Base-by-base conservation (phyloP, 1,284 basidiomycete species). In the Inonotus hispidus region DNA sequence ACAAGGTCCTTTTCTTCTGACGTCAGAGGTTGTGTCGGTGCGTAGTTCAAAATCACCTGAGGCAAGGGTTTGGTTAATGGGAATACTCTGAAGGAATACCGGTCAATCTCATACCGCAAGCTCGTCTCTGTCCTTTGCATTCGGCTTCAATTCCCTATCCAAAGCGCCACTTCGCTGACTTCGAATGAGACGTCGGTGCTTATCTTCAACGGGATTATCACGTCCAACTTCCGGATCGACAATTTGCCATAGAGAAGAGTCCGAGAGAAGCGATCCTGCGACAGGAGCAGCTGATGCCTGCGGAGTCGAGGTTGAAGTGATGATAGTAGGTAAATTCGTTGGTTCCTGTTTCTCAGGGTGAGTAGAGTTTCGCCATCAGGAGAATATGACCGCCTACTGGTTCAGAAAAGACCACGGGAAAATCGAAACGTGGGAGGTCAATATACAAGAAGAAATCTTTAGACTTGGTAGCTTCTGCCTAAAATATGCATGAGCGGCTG, bases 181-280 rank as follows among this genome's bases (percentile, higher is more conserved):
- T 61, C 97, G 89, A 59, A 98, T 91, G 1, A 99, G 81, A 8
- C 96, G 84, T 38, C 96, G 85, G 70, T 98, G 95, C 70, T 99
- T 99, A 69, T 95, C 93, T 71, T 99, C 97, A 0, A 98, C 94
- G 0, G 95, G 94, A 69, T 99, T 99, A 67, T 98, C 93, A 61
- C 87, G 85, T 4, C 79, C 82, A 68, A 93, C 81, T 64, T 99
- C 96, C 1, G 95, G 95, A 68, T 99, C 97, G 49, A 92, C 82
- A 25, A 98, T 83, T n/a, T 86, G 83, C 90, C 96, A 98, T 0
- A 95, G 74, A 66, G 86, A 82, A 19, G 82, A 74, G 66, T 93
- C 92, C 6, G 81, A 74, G 57, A 88, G 80, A 13, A 76, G 77
- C 23, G 77, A 73, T 35, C 68, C 76, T 69, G 78, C 73, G 3